A percentile compares a stretch with the other conserved stretches of the same genome.
These are phyloP conservation scores for Coriolopsis trogii DNA, from an alignment of 1,284 basidiomycete genomes.

Conservation along the genomic window DNA sequence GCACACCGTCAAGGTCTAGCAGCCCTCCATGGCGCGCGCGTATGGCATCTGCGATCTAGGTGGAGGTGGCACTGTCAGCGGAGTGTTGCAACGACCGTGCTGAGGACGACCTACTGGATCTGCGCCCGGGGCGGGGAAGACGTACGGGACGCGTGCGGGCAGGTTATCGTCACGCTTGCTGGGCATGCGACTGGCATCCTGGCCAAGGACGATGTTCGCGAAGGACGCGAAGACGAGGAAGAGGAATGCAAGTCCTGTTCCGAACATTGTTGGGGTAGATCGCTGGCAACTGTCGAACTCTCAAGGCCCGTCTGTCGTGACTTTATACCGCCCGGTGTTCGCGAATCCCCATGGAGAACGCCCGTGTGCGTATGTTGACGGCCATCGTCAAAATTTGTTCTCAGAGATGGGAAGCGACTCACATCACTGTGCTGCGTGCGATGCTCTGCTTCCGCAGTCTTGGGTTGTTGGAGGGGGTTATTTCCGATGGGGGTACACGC, in stretches of 20 bases:
- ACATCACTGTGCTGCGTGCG: no score
- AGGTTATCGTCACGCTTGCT: slow-evolving; percentile 22
- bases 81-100: background rate
- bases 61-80: background rate
- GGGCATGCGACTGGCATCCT: background rate
- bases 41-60: slow-evolving; percentile 28
- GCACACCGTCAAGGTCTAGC: slow-evolving; percentile 28
- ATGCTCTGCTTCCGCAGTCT: no score
- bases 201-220: background rate
- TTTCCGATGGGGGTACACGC: no score
- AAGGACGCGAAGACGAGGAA: slow-evolving; percentile 1
- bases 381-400: no score
- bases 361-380: no score
- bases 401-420: no score
- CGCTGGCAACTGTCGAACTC: no score
- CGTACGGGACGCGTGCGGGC: slow-evolving; percentile 32
- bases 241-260: background rate
- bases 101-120: slow-evolving; percentile 17
- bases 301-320: no score
- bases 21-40: slow-evolving; percentile 24
- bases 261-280: slow-evolving; percentile 3
- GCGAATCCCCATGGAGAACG: no score
- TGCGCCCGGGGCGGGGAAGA: slow-evolving; percentile 29
- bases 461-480: no score
- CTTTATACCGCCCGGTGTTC: no score